Evolutionary conservation across 2,329 filamentous ascomycete genomes (phyloP).

Genomic region (Colletotrichum eremochloae): DNA sequence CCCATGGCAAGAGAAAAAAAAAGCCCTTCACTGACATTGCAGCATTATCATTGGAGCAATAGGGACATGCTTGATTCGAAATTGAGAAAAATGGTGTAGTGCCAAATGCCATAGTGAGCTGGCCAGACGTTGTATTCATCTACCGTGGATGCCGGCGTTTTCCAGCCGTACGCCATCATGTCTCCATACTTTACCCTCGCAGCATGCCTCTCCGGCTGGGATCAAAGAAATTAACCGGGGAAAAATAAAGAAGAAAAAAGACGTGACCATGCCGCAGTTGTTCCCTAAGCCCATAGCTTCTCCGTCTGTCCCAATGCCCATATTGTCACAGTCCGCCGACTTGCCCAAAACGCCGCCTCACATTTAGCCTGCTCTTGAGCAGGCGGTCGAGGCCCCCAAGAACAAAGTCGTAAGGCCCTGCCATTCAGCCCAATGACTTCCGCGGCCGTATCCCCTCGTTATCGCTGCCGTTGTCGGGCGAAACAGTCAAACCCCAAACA

Average conservation of each 20-base stretch:
- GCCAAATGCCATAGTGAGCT: constrained; percentile 20
- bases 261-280: constrained; percentile 21
- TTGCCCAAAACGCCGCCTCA: constrained; percentile 36
- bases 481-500: constrained; percentile 29
- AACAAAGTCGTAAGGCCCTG: constrained; percentile 20
- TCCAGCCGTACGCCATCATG: constrained; percentile 18
- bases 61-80: neutral
- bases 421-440: constrained; percentile 27
- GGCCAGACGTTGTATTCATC: constrained; percentile 35
- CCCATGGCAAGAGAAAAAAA: neutral
- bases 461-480: constrained; percentile 16
- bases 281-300: constrained; percentile 12
- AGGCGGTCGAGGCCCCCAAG: constrained; percentile 22
- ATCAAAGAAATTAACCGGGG: neutral
- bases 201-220: constrained; percentile 13
- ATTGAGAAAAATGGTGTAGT: neutral
- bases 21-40: neutral
- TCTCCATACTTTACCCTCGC: constrained; percentile 13
- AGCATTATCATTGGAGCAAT: neutral
- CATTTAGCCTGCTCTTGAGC: constrained; percentile 22
- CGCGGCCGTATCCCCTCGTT: constrained; percentile 23
- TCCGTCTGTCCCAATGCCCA: constrained; percentile 19
- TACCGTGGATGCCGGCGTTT: constrained; percentile 25
- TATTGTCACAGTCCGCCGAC: constrained; percentile 28
- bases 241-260: neutral